Evolutionary conservation across 176 grass and related monocot genomes (phyloP), one percentile per base, ranked within the genome.

Genomic region (Stipa capillata): DNA sequence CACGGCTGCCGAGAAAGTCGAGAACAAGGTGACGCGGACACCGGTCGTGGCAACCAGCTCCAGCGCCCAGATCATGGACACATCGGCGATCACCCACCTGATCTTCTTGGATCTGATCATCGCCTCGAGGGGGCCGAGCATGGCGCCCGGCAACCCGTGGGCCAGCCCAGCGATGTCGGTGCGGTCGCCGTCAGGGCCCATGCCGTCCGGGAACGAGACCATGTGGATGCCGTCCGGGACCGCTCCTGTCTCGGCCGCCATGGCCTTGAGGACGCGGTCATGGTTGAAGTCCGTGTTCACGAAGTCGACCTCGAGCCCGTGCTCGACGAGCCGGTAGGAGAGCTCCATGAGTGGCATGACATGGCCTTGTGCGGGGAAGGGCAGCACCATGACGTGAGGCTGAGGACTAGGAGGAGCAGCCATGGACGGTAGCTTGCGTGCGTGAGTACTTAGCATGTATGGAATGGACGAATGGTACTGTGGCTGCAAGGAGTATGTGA

Each of bases 141-240:
- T 97, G 75, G 63, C 67, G 23, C 14, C 84, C 8, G 49, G 21
- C 25, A 90, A 65, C 39, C 85, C 87, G 6, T 64, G 53, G 0
- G 6, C 56, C 0, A 88, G 23, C 77, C 70, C 85, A 9, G 65
- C 72, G 23, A 93, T 59, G 69, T 90, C 76, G 0, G 87, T 86
- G 52, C 73, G 85, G 53, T 88, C 85, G 42, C 86, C 93, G 25
- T 8, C 82, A 14, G 90, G 85, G 6, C 14, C 88, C 58, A 94
- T 54, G 55, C 91, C 94, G 21, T 97, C 89, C 4, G 94, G 91
- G 43, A 94, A 21, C 2, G 84, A 76, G 33, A 94, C 40, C 91
- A 94, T 81, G 32, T 82, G 66, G 0, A 97, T 84, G 14, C 75
- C 85, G 12, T 63, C 69, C 1, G 82, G 57, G 57, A 83, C 55